Evolutionary conservation across 2,329 filamentous ascomycete species (phyloP), one percentile per base, ranked within the genome.

Genomic region (Verticillium longisporum): DNA sequence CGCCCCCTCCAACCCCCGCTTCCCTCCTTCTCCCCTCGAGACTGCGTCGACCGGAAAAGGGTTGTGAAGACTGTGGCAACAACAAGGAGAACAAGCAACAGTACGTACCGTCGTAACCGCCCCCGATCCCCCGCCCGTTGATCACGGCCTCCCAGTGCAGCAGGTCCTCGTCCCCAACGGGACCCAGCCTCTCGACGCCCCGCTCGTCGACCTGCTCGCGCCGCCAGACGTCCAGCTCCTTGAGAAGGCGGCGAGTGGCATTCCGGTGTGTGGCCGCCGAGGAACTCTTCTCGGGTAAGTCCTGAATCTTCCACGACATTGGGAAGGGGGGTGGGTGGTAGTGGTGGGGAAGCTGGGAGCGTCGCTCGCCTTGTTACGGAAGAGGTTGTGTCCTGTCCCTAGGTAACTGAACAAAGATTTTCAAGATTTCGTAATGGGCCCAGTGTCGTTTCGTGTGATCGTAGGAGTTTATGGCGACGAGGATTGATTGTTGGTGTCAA

Each of bases 91-190:
- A 26, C 26, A 26, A 26, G 26, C 59, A 2, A 26, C 18, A 32
- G 53, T 41, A 70, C 74, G 58, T 66, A 85, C 83, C 78, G 63
- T 86, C 83, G 63, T 87, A 87, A 10, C 84, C 84, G 34, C 69
- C 71, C 1, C 82, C 83, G 26, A 86, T 70, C 18, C 79, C 83
- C 61, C 75, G 73, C n/a, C 84, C 85, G 66, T 84, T 85, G 60
- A 88, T 78, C 58, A 88, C 83, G 33, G 83, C 80, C 72, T 85
- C 79, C 83, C 85, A 87, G 57, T 71, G 72, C 63, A 87, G 74
- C 60, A 88, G 71, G 68, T 85, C 78, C n/a, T 78, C 78, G 63
- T 84, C 83, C 64, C 70, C 71, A 38, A 78, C 75, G 26, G 84
- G 83, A 0, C 82, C 83, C 4, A 88, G 80, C 13, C 84, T 78